Conservation (phyloP, 352 stramenopile genomes). For the Phytophthora sp. region DNA sequence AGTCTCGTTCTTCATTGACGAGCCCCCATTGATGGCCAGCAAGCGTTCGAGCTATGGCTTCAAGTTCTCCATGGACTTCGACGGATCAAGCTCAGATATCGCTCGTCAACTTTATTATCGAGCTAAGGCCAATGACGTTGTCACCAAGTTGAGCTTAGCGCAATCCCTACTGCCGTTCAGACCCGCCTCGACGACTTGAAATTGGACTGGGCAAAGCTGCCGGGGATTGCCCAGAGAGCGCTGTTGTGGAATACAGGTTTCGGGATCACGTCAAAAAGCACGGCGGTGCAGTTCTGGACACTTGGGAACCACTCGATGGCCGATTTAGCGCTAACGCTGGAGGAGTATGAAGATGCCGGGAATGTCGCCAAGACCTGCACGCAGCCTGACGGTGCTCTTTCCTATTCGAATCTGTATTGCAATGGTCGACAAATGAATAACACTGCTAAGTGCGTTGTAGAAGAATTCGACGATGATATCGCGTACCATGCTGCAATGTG, state of each 20-base stretch:
- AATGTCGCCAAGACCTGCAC: conserved; percentile 22
- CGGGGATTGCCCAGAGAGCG: conserved; percentile 28
- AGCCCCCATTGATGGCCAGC: too few relatives aligned
- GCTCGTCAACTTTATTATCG: conserved; percentile 30
- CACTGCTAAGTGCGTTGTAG: conserved; percentile 27
- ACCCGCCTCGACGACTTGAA: conserved; percentile 4
- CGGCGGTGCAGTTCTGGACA: conserved; percentile 18
- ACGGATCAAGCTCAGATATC: conserved; percentile 39
- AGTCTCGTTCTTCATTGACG: too few relatives aligned
- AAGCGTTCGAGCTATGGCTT: conserved; percentile 1
- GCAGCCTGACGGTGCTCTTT: conserved; percentile 1
- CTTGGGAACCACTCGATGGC: conserved; percentile 19
- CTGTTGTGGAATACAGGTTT: conserved; percentile 41
- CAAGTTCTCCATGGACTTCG: conserved; percentile 19
- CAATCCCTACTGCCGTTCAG: conserved; percentile 6
- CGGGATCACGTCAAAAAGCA: conserved; percentile 4
- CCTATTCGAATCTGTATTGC: conserved; percentile 21
- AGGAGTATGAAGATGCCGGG: conserved; percentile 8
- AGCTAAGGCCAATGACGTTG: not conserved
- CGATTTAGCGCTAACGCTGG: conserved; percentile 14
- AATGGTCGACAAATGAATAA: conserved; percentile 38
- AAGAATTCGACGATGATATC: conserved; percentile 9
- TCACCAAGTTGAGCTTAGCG: not conserved
- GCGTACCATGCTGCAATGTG: conserved; percentile 29
- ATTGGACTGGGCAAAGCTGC: conserved; percentile 15